These are phyloP conservation scores for Trichophyton simii DNA, from an alignment of 2,329 filamentous ascomycete genomes.

Conservation along the genomic window DNA sequence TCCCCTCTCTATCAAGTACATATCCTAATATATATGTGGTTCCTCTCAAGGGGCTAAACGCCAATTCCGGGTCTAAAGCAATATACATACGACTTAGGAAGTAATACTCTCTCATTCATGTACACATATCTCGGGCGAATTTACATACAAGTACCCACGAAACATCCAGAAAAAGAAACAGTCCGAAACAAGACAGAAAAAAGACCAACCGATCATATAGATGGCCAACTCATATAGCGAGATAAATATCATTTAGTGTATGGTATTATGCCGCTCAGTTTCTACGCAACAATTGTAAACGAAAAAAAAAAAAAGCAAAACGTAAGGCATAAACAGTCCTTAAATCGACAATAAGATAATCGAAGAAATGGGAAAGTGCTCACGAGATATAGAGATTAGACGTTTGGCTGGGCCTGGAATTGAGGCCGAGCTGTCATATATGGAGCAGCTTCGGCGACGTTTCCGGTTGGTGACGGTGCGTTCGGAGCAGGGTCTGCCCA, in stretches of 20 bases:
- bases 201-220: neutral
- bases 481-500: slow-evolving; percentile 4
- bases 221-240: neutral
- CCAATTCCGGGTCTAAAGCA: neutral
- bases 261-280: neutral
- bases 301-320: neutral
- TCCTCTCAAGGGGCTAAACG: neutral
- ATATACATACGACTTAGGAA: neutral
- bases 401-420: neutral
- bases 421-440: neutral
- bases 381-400: neutral
- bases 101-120: neutral
- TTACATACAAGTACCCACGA: neutral
- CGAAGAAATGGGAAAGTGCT: neutral
- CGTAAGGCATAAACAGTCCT: neutral
- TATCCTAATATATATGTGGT: neutral
- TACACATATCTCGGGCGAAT: neutral
- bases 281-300: neutral
- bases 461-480: neutral
- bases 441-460: neutral
- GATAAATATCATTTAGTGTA: neutral
- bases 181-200: neutral
- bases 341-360: neutral
- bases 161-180: too few relatives aligned
- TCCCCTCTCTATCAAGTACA: neutral